Evolutionary conservation across 176 grass and related monocot genomes (phyloP).

Genomic region (Triticum monococcum): DNA sequence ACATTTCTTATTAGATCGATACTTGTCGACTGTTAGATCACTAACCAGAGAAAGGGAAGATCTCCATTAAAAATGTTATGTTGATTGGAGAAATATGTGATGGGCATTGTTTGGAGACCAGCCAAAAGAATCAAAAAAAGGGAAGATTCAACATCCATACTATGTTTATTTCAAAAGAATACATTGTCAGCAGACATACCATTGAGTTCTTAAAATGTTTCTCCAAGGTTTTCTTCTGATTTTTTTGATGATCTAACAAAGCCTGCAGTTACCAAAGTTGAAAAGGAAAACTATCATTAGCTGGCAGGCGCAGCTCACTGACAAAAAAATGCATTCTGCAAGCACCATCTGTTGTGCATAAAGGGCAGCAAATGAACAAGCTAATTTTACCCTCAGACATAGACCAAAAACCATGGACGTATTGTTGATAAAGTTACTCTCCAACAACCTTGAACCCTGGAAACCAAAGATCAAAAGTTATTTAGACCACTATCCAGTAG

Average conservation of each 20-base stretch:
- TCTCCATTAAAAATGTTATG: not conserved
- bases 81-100: not conserved
- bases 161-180: slow-evolving; percentile 21
- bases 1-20: not conserved
- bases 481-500: not conserved
- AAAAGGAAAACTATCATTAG: slow-evolving; percentile 16
- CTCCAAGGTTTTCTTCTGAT: slow-evolving; percentile 75
- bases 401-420: slow-evolving; percentile 90
- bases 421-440: slow-evolving; percentile 96
- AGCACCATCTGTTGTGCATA: not conserved
- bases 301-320: not conserved
- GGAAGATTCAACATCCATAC: not conserved
- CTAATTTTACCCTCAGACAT: slow-evolving; percentile 76
- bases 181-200: slow-evolving; percentile 44
- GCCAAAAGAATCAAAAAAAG: slow-evolving; percentile 1
- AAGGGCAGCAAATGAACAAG: slow-evolving; percentile 25
- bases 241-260: slow-evolving; percentile 87
- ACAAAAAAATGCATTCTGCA: slow-evolving; percentile 8
- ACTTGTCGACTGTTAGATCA: not conserved
- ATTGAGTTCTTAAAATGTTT: slow-evolving; percentile 92
- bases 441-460: slow-evolving; percentile 69
- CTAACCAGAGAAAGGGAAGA: not conserved
- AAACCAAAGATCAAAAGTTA: slow-evolving; percentile 20
- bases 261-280: slow-evolving; percentile 52
- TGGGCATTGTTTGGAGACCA: not conserved